Base-by-base conservation (phyloP, 306 rosid species). In the Gleditsia sinensis region DNA sequence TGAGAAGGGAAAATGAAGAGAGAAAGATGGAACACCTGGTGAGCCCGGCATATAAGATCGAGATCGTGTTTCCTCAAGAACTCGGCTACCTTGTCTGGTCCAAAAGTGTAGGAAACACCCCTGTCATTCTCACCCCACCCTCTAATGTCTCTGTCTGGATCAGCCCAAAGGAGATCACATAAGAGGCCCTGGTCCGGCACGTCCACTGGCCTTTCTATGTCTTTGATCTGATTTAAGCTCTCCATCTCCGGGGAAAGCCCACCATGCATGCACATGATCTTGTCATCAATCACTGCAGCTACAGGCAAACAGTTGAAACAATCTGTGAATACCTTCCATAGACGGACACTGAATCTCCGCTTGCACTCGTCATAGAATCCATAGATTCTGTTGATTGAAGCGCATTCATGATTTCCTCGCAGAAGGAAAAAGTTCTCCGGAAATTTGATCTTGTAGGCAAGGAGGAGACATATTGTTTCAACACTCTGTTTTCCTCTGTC, bases 71-170 rank as follows among this genome's bases (percentile, higher is more conserved):
- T 91, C 78, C 85, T 88, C 85, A 93, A 79, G 91, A 91, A 91
- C 57, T 89, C 97, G 0, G 86, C 37, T 0, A 91, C 98, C 69
- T 66, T 89, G 40, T 93, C 97, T 0, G 93, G 83, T 6, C 98
- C 98, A 25, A 93, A 93, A 17, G 98, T 93, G 66, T 81, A 91
- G 34, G 98, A 93, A 46, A 93, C 98, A 23, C 98, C 98, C 39
- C 98, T 79, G 51, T 93, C 97, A 57, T 93, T 93, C 76, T 91
- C 98, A 2, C 89, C 98, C 98, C 98, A 91, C 0, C 98, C 98
- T 24, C 74, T 85, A 4, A 85, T 79, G 37, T 91, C 86, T 39
- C 74, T 50, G 11, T 93, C 97, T 0, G 98, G 98, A 79, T 93
- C 98, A 0, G 98, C 82, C 98, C 97, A 93, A 46, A 93, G 92